These are phyloP conservation scores for Vicia villosa DNA, from an alignment of 306 rosid genomes.

Conservation along the genomic window DNA sequence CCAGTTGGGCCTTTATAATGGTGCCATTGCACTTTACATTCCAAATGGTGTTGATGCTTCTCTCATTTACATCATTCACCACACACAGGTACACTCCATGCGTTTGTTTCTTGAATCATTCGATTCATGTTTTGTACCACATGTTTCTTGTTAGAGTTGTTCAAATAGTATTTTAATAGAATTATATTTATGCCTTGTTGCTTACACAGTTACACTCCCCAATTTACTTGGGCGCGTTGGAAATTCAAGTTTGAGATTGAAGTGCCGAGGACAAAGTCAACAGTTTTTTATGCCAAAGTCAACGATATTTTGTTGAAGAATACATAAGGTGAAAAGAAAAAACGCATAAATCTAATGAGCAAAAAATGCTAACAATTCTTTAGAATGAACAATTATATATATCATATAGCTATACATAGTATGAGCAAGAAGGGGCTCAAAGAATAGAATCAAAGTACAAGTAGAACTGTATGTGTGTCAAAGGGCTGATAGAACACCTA, in stretches of 20 bases:
- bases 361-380: neutral
- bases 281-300: neutral
- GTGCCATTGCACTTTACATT: conserved; percentile 87
- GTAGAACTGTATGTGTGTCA: conserved; percentile 1
- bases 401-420: conserved; percentile 17
- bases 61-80: conserved; percentile 35
- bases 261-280: neutral
- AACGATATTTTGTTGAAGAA: neutral
- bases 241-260: neutral
- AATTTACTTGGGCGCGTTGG: neutral
- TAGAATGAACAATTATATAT: neutral
- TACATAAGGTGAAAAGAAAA: neutral
- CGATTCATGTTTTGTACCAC: neutral
- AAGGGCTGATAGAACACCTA: conserved; percentile 24
- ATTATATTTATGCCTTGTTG: neutral
- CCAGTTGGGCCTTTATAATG: conserved; percentile 58
- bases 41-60: conserved; percentile 82
- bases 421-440: conserved; percentile 14
- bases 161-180: neutral
- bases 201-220: neutral
- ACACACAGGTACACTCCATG: neutral
- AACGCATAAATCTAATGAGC: neutral
- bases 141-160: neutral
- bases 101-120: neutral
- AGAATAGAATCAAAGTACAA: conserved; percentile 31